Evolutionary conservation across 129 eudicot species (phyloP).

Genomic region (Mikania micrantha): DNA sequence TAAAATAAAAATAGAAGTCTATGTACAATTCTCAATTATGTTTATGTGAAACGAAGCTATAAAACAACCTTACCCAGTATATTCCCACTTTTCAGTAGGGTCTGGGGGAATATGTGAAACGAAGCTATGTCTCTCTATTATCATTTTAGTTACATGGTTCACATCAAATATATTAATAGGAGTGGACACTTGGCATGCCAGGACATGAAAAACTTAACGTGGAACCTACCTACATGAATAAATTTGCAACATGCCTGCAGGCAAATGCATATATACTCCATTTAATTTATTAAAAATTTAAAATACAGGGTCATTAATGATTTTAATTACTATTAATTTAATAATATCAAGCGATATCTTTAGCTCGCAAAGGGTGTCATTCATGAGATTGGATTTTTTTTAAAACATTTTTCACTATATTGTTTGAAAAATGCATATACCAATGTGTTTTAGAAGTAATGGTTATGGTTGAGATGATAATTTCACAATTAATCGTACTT

Average conservation of each 20-base stretch:
- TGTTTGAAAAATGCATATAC: not conserved
- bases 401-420: not conserved
- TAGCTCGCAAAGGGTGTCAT: not conserved
- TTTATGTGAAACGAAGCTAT: too few relatives aligned
- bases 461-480: too few relatives aligned
- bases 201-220: conserved; percentile 16
- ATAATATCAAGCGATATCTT: not conserved
- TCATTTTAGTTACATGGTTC: not conserved
- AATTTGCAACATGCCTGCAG: too few relatives aligned
- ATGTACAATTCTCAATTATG: too few relatives aligned
- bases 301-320: not conserved
- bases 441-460: too few relatives aligned
- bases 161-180: not conserved
- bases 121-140: not conserved
- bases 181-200: conserved; percentile 19
- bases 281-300: not conserved
- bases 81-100: too few relatives aligned
- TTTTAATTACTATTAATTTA: not conserved
- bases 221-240: conserved; percentile 20
- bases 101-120: too few relatives aligned
- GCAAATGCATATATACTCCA: not conserved
- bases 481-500: too few relatives aligned
- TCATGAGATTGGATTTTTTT: not conserved
- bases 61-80: too few relatives aligned
- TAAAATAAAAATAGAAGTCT: too few relatives aligned